Base-by-base conservation (phyloP, 306 rosid genomes). In the Hippophae rhamnoides region DNA sequence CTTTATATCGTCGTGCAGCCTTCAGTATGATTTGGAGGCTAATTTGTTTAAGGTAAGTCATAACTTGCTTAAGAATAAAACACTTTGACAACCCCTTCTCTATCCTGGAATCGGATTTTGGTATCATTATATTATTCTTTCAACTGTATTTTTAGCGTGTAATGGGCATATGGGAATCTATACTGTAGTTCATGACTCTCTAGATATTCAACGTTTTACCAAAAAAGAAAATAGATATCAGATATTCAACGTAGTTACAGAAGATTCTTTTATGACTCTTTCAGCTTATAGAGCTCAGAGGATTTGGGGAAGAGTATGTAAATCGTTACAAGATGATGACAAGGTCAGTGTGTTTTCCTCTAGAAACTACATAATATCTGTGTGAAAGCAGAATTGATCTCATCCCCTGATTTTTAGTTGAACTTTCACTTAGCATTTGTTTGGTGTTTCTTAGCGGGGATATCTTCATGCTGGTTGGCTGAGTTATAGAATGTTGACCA, bases 251-350 rank as follows among this genome's bases (percentile, higher is more conserved):
- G 66, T 62, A 56, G 66, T 69, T 58, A 62, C 57, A 56, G 31
- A 54, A 68, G 56, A 63, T 66, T 47, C 72, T 75, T 68, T 62
- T 57, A 58, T 65, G 61, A 48, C 46, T 25, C 27, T 62, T 71
- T 69, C 92, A 92, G 96, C 93, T 92, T 66, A 92, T 92, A 93
- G 86, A 81, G 79, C 77, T 89, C 58, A 77, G 93, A 44, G 99
- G 99, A 54, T 92, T 78, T 64, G 95, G 86, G 67, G 82, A 80
- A 65, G 99, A 87, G 76, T 92, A 92, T 73, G 79, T 88, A 46
- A 82, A 75, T 61, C 93, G 93, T 58, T 92, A 92, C 75, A 81
- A 74, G 78, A 92, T 92, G 99, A 92, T 92, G 95, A 92, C 99
- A 9, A 76, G 83, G 96, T 85, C 31, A 70, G 82, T 48, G 26